Conservation (phyloP, 2,329 filamentous ascomycete genomes). For the Calonectria crousiana region DNA sequence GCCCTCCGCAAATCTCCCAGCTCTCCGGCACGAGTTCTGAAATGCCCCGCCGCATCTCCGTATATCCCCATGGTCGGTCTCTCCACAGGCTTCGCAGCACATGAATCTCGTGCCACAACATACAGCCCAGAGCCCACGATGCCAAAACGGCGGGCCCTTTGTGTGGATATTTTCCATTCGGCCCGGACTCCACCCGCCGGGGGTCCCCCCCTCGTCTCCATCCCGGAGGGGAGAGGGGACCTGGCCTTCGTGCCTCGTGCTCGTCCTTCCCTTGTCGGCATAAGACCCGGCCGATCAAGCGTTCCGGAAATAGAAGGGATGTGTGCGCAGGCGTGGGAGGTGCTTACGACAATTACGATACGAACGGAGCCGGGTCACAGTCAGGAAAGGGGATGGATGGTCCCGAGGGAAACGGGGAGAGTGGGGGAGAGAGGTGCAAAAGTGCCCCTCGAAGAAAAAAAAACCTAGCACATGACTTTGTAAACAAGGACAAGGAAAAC, state of each 20-base stretch:
- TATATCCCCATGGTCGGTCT: conserved; percentile 14
- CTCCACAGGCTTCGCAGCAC: background rate
- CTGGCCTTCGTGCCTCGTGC: background rate
- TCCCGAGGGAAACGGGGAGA: background rate
- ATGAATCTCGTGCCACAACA: conserved; percentile 13
- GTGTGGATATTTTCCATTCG: conserved; percentile 15
- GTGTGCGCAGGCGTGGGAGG: background rate
- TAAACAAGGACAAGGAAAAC: background rate
- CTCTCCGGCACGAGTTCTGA: background rate
- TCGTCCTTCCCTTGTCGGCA: conserved; percentile 6
- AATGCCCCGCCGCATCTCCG: conserved; percentile 3
- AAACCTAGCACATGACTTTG: background rate
- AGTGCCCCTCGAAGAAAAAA: no score
- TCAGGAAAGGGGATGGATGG: no score
- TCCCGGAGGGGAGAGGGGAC: background rate
- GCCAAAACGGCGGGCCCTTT: conserved; percentile 5
- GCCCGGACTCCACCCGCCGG: conserved; percentile 10
- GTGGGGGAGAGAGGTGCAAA: no score
- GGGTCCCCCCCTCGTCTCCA: background rate
- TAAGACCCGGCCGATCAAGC: background rate
- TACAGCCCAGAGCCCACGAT: background rate
- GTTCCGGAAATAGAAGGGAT: background rate
- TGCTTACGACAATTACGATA: background rate
- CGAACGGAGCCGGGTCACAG: background rate
- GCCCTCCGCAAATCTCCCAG: background rate